A percentile compares a stretch with the other conserved stretches of the same genome.
phyloP scores from a whole-genome alignment of 1,284 basidiomycete genomes.

The Ustilago cynodontis region DNA sequence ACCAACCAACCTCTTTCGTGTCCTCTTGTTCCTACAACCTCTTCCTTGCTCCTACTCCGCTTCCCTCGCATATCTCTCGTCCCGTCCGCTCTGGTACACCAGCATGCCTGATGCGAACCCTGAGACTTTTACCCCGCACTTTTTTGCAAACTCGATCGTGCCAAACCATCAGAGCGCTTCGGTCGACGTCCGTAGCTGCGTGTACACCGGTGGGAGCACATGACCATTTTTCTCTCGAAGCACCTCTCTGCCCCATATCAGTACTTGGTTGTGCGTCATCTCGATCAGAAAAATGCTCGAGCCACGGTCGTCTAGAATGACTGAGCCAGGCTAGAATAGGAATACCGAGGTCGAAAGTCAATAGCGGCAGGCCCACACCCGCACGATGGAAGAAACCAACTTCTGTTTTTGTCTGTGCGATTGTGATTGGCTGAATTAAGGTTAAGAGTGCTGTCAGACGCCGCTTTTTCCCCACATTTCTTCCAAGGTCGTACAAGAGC shows the following conservation, averaged over 20 bases:
- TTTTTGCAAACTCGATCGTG: no score
- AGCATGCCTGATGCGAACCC: background rate
- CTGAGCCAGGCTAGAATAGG: no score
- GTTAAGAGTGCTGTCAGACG: background rate
- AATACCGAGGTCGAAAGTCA: no score
- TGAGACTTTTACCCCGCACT: constrained; percentile 1
- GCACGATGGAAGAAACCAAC: background rate
- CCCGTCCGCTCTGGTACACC: background rate
- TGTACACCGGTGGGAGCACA: background rate
- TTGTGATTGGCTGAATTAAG: background rate
- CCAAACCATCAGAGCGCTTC: background rate
- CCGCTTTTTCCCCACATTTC: constrained; percentile 2
- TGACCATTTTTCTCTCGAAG: constrained; percentile 1
- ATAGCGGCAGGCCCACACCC: no score
- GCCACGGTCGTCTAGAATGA: no score
- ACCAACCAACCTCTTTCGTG: background rate
- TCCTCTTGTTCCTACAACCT: background rate
- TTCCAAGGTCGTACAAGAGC: background rate
- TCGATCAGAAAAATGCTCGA: no score
- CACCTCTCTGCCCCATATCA: no score
- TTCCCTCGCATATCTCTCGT: background rate
- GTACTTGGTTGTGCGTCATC: no score
- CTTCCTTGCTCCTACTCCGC: background rate
- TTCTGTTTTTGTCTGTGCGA: background rate
- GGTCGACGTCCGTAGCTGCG: background rate